Percentiles rank a stretch among this genome's conserved stretches.
These are phyloP conservation scores for Coix lacrymajobi DNA, from an alignment of 176 grass and related monocot genomes.

Conservation along the genomic window DNA sequence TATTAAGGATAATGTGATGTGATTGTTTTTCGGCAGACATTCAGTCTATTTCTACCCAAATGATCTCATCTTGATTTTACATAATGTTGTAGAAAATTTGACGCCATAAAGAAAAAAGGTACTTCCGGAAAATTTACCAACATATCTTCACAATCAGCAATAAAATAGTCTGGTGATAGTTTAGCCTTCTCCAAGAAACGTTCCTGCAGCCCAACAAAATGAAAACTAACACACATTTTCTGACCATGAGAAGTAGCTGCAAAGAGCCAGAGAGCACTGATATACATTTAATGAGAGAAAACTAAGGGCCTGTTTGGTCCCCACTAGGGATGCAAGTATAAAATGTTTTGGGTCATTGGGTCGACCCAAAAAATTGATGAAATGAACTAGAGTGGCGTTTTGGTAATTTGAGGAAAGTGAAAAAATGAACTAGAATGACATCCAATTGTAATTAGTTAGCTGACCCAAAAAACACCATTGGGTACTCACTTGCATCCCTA, in stretches of 20 bases:
- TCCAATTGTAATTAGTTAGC: too few relatives aligned
- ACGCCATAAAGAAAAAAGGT: conserved; percentile 5
- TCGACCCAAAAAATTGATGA: too few relatives aligned
- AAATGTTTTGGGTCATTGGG: too few relatives aligned
- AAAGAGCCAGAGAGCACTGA: conserved; percentile 12
- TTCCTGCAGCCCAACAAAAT: conserved; percentile 58
- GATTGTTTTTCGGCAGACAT: neutral
- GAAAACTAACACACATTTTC: neutral
- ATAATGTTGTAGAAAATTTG: conserved; percentile 2
- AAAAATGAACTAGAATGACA: too few relatives aligned
- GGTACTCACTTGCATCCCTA: too few relatives aligned
- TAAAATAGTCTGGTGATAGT: conserved; percentile 94
- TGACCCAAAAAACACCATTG: too few relatives aligned
- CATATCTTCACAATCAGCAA: conserved; percentile 82
- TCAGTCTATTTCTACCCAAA: neutral
- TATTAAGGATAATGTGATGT: neutral
- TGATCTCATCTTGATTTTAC: conserved; percentile 10
- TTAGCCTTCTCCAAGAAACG: conserved; percentile 86
- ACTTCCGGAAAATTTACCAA: conserved; percentile 48
- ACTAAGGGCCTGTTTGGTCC: too few relatives aligned
- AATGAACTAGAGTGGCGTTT: too few relatives aligned
- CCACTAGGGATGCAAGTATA: too few relatives aligned
- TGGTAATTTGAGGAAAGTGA: too few relatives aligned
- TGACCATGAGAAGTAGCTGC: conserved; percentile 11
- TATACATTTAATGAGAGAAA: neutral